These are phyloP conservation scores for Linnemannia zychae DNA, from an alignment of 192 early-diverging fungal species.

Conservation along the genomic window DNA sequence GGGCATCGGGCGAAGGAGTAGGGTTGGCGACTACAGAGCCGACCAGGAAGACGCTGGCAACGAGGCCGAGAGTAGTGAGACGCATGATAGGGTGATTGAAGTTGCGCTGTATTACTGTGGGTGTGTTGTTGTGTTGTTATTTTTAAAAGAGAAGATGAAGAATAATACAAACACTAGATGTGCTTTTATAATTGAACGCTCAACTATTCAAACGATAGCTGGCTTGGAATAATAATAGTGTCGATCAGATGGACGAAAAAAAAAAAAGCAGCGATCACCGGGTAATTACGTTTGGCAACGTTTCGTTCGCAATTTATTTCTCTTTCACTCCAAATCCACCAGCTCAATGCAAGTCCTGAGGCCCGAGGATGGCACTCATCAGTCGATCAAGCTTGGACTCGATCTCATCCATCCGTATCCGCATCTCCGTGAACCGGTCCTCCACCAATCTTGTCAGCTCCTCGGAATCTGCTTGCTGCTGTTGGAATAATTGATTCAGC, in stretches of 20 bases:
- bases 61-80: conserved; percentile 16
- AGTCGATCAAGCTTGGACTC: conserved; percentile 45
- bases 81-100: conserved; percentile 4
- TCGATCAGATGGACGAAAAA: no score
- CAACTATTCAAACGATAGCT: no score
- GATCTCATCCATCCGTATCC: conserved; percentile 38
- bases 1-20: background rate
- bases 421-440: conserved; percentile 26
- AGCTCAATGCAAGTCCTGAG: background rate
- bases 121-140: background rate
- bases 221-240: no score
- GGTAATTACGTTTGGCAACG: background rate
- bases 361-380: conserved; percentile 15
- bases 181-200: no score
- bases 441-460: conserved; percentile 35
- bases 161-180: background rate
- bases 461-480: conserved; percentile 13
- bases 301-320: background rate
- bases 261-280: no score
- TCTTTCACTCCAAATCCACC: background rate
- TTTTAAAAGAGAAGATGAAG: background rate
- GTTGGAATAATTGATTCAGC: background rate
- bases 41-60: background rate
- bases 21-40: background rate
- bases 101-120: conserved; percentile 2